phyloP scores from a whole-genome alignment of 1,284 basidiomycete genomes.

The Sanghuangporus baumii region DNA sequence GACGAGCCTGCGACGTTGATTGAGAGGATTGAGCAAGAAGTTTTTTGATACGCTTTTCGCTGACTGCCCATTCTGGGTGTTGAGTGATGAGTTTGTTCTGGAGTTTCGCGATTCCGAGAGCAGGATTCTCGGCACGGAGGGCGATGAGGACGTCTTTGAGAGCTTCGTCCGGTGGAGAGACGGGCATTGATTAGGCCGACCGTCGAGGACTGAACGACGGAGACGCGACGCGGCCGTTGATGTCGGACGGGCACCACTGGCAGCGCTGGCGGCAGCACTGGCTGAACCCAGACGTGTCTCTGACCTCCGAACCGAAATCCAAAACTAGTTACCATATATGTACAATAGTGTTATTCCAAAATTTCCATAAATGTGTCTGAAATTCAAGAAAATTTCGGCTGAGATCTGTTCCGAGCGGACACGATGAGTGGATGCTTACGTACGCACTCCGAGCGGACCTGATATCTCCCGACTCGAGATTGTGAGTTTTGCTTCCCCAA shows the following conservation, averaged over 20 bases:
- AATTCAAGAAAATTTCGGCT: too few species aligned
- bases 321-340: too few species aligned
- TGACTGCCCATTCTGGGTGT: conserved; percentile 68
- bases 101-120: conserved; percentile 66
- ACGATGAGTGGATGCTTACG: neutral
- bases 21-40: conserved; percentile 41
- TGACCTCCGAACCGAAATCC: too few species aligned
- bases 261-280: too few species aligned
- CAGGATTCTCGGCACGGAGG: conserved; percentile 49
- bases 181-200: neutral
- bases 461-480: neutral
- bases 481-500: neutral
- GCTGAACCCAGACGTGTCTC: too few species aligned
- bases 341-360: too few species aligned
- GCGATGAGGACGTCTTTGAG: conserved; percentile 35
- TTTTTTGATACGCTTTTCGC: conserved; percentile 76
- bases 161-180: conserved; percentile 40
- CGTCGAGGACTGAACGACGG: too few species aligned
- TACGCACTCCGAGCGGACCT: neutral
- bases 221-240: neutral
- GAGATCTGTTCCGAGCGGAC: too few species aligned
- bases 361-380: too few species aligned
- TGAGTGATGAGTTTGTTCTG: conserved; percentile 54
- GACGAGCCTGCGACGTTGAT: conserved; percentile 32
- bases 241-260: neutral